Conservation (phyloP, 768 basidiomycete species). For the Tulasnella sp. region DNA sequence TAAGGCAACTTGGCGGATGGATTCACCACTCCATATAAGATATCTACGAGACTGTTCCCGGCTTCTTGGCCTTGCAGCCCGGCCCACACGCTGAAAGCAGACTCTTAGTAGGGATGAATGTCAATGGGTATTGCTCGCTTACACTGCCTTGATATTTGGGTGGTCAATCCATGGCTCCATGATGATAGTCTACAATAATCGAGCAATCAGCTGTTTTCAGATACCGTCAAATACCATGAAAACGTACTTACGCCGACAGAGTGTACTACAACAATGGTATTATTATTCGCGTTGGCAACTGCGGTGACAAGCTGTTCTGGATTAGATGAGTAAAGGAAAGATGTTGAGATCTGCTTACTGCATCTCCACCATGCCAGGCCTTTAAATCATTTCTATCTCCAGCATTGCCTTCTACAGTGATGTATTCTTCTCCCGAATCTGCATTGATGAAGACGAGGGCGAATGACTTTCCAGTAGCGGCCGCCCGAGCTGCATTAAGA, state of each 20-base stretch:
- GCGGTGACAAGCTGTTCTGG: conserved; percentile 29
- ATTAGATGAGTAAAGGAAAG: neutral
- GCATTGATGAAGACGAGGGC: conserved; percentile 40
- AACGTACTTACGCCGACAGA: conserved; percentile 42
- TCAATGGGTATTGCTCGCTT: conserved; percentile 29
- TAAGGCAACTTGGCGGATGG: conserved; percentile 37
- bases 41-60: conserved; percentile 50
- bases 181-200: conserved; percentile 33
- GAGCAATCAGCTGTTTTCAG: neutral
- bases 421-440: conserved; percentile 19
- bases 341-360: conserved; percentile 22
- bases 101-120: conserved; percentile 17
- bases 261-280: conserved; percentile 71
- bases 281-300: conserved; percentile 55
- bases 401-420: conserved; percentile 21
- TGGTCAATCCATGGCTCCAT: conserved; percentile 62
- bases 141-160: conserved; percentile 47
- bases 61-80: conserved; percentile 65
- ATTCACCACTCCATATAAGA: conserved; percentile 64
- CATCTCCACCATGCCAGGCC: conserved; percentile 27
- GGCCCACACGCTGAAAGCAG: conserved; percentile 35
- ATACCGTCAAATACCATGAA: conserved; percentile 6
- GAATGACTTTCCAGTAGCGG: conserved; percentile 35
- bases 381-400: conserved; percentile 29
- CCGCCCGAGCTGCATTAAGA: conserved; percentile 32